These are phyloP conservation scores for Neckera pumila DNA, from an alignment of 225 moss, liverwort and hornwort species.

Conservation along the genomic window DNA sequence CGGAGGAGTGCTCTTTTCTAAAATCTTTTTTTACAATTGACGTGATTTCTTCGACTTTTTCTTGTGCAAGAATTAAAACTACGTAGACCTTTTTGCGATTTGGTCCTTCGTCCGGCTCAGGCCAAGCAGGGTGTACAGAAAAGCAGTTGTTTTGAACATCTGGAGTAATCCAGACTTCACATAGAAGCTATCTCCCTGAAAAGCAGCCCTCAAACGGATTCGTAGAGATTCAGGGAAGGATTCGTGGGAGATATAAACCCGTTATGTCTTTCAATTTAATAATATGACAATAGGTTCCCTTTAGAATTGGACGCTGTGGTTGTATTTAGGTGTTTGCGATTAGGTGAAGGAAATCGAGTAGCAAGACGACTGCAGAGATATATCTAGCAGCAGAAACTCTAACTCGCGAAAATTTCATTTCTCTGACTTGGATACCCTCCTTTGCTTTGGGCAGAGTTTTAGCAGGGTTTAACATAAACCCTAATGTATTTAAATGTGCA, in stretches of 20 bases:
- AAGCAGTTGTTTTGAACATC: not conserved
- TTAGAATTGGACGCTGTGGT: not conserved
- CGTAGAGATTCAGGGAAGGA: not conserved
- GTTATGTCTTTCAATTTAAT: not conserved
- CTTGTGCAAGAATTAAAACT: not conserved
- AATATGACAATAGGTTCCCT: not conserved
- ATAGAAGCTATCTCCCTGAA: not conserved
- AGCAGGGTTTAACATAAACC: not conserved
- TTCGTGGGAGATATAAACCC: not conserved
- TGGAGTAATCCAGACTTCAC: not conserved
- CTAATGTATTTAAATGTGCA: not conserved
- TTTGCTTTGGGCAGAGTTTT: not conserved
- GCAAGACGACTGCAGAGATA: not conserved
- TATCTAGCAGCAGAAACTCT: not conserved
- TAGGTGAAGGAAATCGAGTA: not conserved
- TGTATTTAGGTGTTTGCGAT: not conserved
- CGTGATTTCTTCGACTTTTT: not conserved
- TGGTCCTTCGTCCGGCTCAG: not conserved
- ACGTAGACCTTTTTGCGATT: not conserved
- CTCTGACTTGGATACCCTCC: too few relatives aligned
- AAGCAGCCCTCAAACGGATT: not conserved
- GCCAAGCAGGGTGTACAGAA: not conserved
- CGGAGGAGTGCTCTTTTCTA: not conserved
- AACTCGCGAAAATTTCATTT: not conserved
- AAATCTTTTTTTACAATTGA: not conserved